Base-by-base conservation (phyloP, 164 flowering plant genomes). In the Santalum album region DNA sequence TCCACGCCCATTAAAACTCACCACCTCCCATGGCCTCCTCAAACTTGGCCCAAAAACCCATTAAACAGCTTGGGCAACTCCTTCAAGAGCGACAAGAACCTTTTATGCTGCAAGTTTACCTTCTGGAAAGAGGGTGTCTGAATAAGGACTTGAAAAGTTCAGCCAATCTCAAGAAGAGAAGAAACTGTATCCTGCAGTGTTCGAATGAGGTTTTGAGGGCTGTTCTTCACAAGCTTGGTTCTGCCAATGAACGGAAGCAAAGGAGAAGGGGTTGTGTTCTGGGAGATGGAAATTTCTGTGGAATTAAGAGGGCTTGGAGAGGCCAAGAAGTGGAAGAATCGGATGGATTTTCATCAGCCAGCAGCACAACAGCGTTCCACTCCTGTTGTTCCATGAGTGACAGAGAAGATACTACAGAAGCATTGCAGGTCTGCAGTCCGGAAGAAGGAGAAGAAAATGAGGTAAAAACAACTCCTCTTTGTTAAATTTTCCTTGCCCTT, bases 271-370 rank as follows among this genome's bases (percentile, higher is more conserved):
- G 38, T 42, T 52, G 25, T 4, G 45, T 21, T 26, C 43, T 34
- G 20, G 45, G 11, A 55, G 63, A 46, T 44, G 54, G 39, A 34
- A 46, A 57, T 12, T 7, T 39, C 34, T 18, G 39, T 56, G 53
- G 38, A 25, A 25, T 55, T 25, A 56, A 25, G 20, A 55, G 6
- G 35, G 51, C 19, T 21, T 55, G n/a, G 16, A 49, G 32, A 26
- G 53, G 19, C 45, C 46, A 58, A 53, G 59, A 49, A 43, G 50
- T 26, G 36, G 67, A 23, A 44, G 74, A 77, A 40, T 34, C 51
- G 26, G 68, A 67, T 22, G 45, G 60, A 26, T 63, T 70, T 58
- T 78, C 79, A 6, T 66, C 79, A 6, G 64, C 72, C 3, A 69
- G 79, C 57, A 56, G 63, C 56, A 48, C 54, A 38, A 66, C 69